Conservation (phyloP, 2,329 filamentous ascomycete species). For the Phaeosphaeriaceae sp. region DNA sequence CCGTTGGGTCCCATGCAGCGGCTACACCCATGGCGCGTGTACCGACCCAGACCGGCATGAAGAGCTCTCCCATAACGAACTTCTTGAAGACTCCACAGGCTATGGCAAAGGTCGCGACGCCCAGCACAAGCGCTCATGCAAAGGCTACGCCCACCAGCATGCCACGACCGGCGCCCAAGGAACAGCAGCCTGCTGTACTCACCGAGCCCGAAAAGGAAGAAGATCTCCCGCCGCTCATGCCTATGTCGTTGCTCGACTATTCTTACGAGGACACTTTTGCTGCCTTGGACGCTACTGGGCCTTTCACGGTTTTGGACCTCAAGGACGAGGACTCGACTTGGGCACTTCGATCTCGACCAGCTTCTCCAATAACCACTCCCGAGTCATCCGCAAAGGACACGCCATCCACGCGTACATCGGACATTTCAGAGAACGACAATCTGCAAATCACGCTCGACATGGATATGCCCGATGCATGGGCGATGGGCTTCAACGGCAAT, state of each 20-base stretch:
- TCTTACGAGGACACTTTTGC: slow-evolving; percentile 44
- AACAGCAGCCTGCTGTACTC: slow-evolving; percentile 22
- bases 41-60: slow-evolving; percentile 46
- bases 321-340: slow-evolving; percentile 46
- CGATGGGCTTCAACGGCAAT: slow-evolving; percentile 32
- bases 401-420: slow-evolving; percentile 48
- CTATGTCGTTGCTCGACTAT: slow-evolving; percentile 39
- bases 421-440: slow-evolving; percentile 53
- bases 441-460: slow-evolving; percentile 49
- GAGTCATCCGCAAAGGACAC: slow-evolving; percentile 48
- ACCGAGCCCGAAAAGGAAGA: slow-evolving; percentile 28
- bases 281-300: slow-evolving; percentile 38
- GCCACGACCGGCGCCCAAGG: slow-evolving; percentile 34
- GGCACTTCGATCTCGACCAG: slow-evolving; percentile 40
- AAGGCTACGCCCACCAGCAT: slow-evolving; percentile 43
- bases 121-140: slow-evolving; percentile 37
- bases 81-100: slow-evolving; percentile 49
- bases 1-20: slow-evolving; percentile 34
- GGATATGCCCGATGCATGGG: slow-evolving; percentile 44
- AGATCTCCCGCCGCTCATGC: slow-evolving; percentile 33
- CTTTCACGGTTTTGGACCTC: slow-evolving; percentile 43
- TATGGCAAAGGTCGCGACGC: slow-evolving; percentile 42
- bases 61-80: slow-evolving; percentile 46
- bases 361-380: slow-evolving; percentile 41
- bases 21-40: slow-evolving; percentile 48